Base-by-base conservation (phyloP, 2,329 filamentous ascomycete species). In the Xylariaceae sp. region DNA sequence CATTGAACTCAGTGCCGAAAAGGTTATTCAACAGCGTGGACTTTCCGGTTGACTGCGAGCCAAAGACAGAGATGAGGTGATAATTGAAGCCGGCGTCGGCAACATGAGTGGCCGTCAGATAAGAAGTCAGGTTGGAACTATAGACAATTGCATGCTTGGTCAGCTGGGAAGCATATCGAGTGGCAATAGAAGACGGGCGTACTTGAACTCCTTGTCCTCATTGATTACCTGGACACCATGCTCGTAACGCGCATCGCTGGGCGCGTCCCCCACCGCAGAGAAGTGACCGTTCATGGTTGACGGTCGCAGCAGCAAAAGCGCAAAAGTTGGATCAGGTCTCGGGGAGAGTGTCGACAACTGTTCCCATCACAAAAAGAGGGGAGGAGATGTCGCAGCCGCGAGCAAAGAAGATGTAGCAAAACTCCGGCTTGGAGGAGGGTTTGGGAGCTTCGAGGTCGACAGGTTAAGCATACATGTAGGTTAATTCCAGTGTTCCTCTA, bases 21-120 rank as follows among this genome's bases (percentile, higher is more conserved):
- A 98, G 81, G 65, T 90, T 75, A 70, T 98, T 98, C 50, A 98
- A 80, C 31, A 98, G 76, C 5, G 92, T 98, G 31, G 92, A 97
- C 70, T 98, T 98, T 53, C 92, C 92, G 24, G 92, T 98, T 15
- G 92, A 97, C 71, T 98, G 92, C 41, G 90, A 97, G 30, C 92
- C 92, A 64, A 98, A 98, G 57, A 98, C 92, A 57, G 90, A 96
- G 61, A 98, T 96, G 59, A 98, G 79, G 66, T 98, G 92, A 69
- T 98, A 98, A 70, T 97, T 95, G 78, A 98, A 98, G 59, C 92
- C 92, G 48, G 89, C 81, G 45, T 86, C 81, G 52, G 88, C 85
- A 53, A 95, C 81, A 57, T 85, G 74, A 61, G 88, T 86, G 50
- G 81, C 69, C 51, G 78, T 75, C 52, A 98, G 79, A 64, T 98